Conservation (phyloP, 2,329 filamentous ascomycete species). For the Aspergillus viridinutans region DNA sequence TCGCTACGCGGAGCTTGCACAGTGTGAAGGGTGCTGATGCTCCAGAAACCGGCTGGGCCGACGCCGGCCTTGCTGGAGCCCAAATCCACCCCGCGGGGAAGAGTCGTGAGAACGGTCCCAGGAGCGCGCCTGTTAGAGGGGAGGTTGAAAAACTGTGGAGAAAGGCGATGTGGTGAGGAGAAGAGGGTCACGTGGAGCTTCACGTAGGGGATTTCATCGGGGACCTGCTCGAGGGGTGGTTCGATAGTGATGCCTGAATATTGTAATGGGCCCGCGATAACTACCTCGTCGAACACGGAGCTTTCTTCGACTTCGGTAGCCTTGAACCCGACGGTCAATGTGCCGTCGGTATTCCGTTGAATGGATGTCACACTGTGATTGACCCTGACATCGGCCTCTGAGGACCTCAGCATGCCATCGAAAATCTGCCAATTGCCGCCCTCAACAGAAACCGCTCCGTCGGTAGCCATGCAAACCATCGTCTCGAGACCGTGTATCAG, state of each 20-base stretch:
- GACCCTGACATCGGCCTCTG: constrained; percentile 57
- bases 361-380: constrained; percentile 67
- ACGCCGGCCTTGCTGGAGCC: constrained; percentile 49
- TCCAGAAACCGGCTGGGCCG: constrained; percentile 77
- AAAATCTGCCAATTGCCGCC: constrained; percentile 97
- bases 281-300: constrained; percentile 65
- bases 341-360: constrained; percentile 33
- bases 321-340: constrained; percentile 43
- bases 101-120: constrained; percentile 75
- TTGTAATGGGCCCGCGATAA: constrained; percentile 81
- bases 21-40: constrained; percentile 68
- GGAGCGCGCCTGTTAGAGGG: constrained; percentile 52
- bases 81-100: constrained; percentile 52
- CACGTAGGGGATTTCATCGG: constrained; percentile 81
- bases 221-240: constrained; percentile 44
- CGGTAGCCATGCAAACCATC: constrained; percentile 87
- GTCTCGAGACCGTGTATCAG: constrained; percentile 84
- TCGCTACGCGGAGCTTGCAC: constrained; percentile 53
- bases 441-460: constrained; percentile 71
- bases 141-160: constrained; percentile 68
- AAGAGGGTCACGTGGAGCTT: constrained; percentile 87
- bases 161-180: constrained; percentile 69
- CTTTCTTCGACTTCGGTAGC: constrained; percentile 15
- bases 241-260: constrained; percentile 63
- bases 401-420: constrained; percentile 66